A percentile compares a stretch with the other conserved stretches of the same genome.
Conservation (phyloP, 2,329 filamentous ascomycete genomes). For the Bretziella fagacearum region DNA sequence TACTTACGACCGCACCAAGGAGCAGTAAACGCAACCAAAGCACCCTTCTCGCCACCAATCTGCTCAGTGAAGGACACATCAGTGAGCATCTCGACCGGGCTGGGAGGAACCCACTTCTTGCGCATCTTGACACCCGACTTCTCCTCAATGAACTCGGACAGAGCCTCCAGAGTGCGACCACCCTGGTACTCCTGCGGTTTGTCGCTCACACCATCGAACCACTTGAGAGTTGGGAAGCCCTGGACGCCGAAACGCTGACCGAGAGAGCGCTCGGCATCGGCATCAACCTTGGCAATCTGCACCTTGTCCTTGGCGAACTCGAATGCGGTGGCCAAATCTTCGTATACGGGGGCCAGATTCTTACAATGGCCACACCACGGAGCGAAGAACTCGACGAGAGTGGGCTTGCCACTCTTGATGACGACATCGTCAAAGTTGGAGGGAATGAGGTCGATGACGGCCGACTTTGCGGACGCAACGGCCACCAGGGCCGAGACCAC, state of each 20-base stretch:
- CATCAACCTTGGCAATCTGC: slow-evolving; percentile 88
- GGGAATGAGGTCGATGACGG: slow-evolving; percentile 78
- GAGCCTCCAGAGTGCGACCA: slow-evolving; percentile 71
- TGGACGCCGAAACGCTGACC: slow-evolving; percentile 77
- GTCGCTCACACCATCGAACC: slow-evolving; percentile 88
- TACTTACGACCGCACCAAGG: slow-evolving; percentile 95
- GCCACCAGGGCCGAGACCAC: slow-evolving; percentile 38
- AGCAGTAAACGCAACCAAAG: slow-evolving; percentile 90
- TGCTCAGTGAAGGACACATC: slow-evolving; percentile 61
- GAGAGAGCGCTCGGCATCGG: slow-evolving; percentile 69
- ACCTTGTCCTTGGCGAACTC: slow-evolving; percentile 55
- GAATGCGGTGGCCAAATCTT: slow-evolving; percentile 66
- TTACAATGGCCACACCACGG: slow-evolving; percentile 99
- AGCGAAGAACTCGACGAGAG: slow-evolving; percentile 94
- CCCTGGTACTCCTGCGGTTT: slow-evolving; percentile 72
- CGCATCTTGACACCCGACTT: slow-evolving; percentile 75
- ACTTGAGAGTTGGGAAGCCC: slow-evolving; percentile 95
- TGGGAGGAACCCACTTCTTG: slow-evolving; percentile 56
- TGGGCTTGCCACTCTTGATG: slow-evolving; percentile 81
- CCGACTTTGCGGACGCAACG: slow-evolving; percentile 51
- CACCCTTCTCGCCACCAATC: slow-evolving; percentile 73
- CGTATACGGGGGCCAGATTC: slow-evolving; percentile 83
- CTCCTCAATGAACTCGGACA: slow-evolving; percentile 63
- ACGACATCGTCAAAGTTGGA: slow-evolving; percentile 84
- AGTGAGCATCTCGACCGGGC: slow-evolving; percentile 61